These are phyloP conservation scores for Fonsecaea pedrosoi DNA, from an alignment of 2,329 filamentous ascomycete genomes.

Conservation along the genomic window DNA sequence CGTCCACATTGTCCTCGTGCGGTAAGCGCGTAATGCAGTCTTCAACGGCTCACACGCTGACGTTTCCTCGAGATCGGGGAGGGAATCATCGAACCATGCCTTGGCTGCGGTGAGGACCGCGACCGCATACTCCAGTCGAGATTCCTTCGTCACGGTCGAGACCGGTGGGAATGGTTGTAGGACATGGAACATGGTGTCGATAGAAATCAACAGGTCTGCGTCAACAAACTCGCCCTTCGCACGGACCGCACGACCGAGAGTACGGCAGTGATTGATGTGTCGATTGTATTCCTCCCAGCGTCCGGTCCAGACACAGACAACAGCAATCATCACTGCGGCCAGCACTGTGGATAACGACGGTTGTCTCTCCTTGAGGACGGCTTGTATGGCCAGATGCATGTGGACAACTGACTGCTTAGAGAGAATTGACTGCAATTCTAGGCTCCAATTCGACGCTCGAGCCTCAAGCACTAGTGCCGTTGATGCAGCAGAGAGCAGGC, in stretches of 20 bases:
- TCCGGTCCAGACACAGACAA: neutral
- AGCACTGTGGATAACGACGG: neutral
- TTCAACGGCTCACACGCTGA: neutral
- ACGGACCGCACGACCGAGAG: neutral
- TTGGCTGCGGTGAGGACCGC: neutral
- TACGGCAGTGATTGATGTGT: neutral
- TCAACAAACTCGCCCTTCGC: neutral
- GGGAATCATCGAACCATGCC: neutral
- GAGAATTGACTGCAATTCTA: neutral
- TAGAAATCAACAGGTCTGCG: neutral
- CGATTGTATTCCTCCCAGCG: constrained; percentile 10
- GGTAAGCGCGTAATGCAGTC: neutral
- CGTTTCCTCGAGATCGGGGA: neutral
- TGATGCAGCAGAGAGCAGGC: constrained; percentile 8
- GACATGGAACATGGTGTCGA: neutral
- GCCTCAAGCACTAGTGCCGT: neutral
- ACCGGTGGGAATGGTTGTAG: neutral
- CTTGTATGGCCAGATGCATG: constrained; percentile 10
- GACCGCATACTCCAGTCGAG: neutral
- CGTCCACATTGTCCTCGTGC: neutral
- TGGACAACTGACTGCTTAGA: neutral
- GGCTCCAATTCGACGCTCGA: neutral
- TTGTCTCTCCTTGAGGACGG: constrained; percentile 7
- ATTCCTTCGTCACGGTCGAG: neutral
- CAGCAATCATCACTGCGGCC: neutral